Base-by-base conservation (phyloP, 2,329 filamentous ascomycete species). In the Trichocomaceae sp. region DNA sequence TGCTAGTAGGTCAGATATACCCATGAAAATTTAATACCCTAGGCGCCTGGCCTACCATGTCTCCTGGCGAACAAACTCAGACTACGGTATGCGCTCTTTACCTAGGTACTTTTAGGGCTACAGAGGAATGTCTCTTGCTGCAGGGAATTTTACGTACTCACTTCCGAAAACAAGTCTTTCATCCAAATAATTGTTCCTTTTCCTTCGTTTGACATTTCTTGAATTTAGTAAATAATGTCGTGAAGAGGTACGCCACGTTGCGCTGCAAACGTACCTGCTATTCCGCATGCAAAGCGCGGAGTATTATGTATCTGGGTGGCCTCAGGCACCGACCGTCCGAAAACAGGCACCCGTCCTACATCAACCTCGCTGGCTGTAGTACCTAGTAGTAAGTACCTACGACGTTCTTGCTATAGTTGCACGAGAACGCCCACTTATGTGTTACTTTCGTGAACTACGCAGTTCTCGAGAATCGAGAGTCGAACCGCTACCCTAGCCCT, bases 261-360 rank as follows among this genome's bases (percentile, higher is more conserved):
- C 19, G 33, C 44, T 47, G 51, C 44, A 45, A 53, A 47, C 51
- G 35, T 23, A n/a, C n/a, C n/a, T n/a, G n/a, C n/a, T n/a, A 13
- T 46, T 35, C 50, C 41, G 50, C 50, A 46, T 52, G 50, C 50
- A 12, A 52, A 9, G 33, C 15, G 37, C 23, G 31, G 31, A 15
- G 10, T 19, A 10, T 41, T 41, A 35, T 44, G 5, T 8, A n/a
- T n/a, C n/a, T n/a, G n/a, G 12, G 15, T 20, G 12, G 51, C 51
- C 51, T 53, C 44, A 53, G 51, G 51, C 51, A 47, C 17, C 51
- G 17, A 47, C 17, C 12, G 1, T 31, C 51, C 44, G 51, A 42
- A 53, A 53, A 47, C 51, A 53, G 51, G 35, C 17, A 50, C 23
- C 45, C 39, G 39, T 9, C 39, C 39, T 20, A 22, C 9, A 42